Evolutionary conservation across 768 basidiomycete species (phyloP).

Genomic region (Brasilioporus rufonigricans): DNA sequence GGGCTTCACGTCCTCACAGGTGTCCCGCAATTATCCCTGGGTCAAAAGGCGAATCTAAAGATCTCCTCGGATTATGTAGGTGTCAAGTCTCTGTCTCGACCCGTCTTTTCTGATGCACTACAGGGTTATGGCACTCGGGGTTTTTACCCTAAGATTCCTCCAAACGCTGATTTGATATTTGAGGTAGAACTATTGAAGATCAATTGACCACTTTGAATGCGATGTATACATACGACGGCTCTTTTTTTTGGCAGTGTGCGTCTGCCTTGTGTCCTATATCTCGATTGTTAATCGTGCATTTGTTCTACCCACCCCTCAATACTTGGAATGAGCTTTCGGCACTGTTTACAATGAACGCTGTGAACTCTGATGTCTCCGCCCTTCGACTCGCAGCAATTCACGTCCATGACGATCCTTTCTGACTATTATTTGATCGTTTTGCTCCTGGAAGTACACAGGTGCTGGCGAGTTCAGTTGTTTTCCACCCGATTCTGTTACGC

Average conservation of each 20-base stretch:
- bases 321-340: neutral
- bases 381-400: neutral
- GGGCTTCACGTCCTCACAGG: conserved; percentile 39
- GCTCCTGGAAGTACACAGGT: too few species aligned
- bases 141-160: conserved; percentile 76
- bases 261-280: conserved; percentile 25
- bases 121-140: conserved; percentile 76
- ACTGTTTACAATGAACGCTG: neutral
- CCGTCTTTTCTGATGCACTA: conserved; percentile 1
- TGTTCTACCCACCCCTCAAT: conserved; percentile 2
- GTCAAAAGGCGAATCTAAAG: conserved; percentile 66
- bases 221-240: conserved; percentile 25
- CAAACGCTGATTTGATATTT: conserved; percentile 72
- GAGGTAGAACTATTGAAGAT: conserved; percentile 83
- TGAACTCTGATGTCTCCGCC: neutral
- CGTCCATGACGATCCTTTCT: neutral
- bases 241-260: conserved; percentile 14
- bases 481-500: too few species aligned
- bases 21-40: conserved; percentile 73
- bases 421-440: too few species aligned
- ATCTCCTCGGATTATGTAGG: conserved; percentile 78
- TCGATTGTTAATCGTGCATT: conserved; percentile 23
- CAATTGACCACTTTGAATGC: conserved; percentile 35
- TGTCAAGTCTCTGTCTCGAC: conserved; percentile 18
- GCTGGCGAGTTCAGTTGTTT: too few species aligned